Evolutionary conservation across 371 early-diverging fungal genomes (phyloP).

Genomic region (Mucor indicus): DNA sequence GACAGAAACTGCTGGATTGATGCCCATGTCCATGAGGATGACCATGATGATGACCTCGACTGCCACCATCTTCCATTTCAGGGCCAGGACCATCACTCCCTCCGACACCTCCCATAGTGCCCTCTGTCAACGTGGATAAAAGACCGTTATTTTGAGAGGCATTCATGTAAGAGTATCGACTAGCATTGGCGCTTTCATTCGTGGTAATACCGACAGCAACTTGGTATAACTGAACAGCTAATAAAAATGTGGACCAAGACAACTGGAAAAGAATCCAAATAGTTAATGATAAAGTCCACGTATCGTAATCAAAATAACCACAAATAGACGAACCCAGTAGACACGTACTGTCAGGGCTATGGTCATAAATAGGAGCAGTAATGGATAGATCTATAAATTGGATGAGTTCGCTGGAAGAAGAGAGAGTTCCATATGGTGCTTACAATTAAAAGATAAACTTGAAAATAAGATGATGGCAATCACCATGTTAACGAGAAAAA

Average conservation of each 20-base stretch:
- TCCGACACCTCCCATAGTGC: slow-evolving; percentile 26
- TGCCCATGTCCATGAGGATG: neutral
- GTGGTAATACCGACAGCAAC: slow-evolving; percentile 81
- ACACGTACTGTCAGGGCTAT: slow-evolving; percentile 43
- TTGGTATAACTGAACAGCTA: slow-evolving; percentile 76
- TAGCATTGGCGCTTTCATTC: slow-evolving; percentile 82
- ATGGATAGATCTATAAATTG: slow-evolving; percentile 5
- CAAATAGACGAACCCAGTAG: slow-evolving; percentile 64
- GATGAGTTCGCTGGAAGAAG: neutral
- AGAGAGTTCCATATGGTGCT: too few relatives aligned
- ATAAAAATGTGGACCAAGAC: slow-evolving; percentile 78
- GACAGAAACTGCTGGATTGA: slow-evolving; percentile 25
- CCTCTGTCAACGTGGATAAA: slow-evolving; percentile 34
- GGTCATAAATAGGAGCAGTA: slow-evolving; percentile 25
- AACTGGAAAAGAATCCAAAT: slow-evolving; percentile 75
- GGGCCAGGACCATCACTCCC: slow-evolving; percentile 38
- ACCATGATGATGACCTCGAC: neutral
- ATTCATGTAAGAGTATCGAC: slow-evolving; percentile 54
- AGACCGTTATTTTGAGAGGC: slow-evolving; percentile 30
- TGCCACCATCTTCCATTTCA: slow-evolving; percentile 10
- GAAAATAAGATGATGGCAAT: slow-evolving; percentile 57
- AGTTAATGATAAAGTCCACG: slow-evolving; percentile 65
- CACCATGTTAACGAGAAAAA: slow-evolving; percentile 67
- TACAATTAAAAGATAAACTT: slow-evolving; percentile 66
- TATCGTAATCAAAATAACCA: slow-evolving; percentile 69